A percentile compares a stretch with the other conserved stretches of the same genome.
Conservation (phyloP, 176 grass and related monocot species). For the Lolium multiflorum region DNA sequence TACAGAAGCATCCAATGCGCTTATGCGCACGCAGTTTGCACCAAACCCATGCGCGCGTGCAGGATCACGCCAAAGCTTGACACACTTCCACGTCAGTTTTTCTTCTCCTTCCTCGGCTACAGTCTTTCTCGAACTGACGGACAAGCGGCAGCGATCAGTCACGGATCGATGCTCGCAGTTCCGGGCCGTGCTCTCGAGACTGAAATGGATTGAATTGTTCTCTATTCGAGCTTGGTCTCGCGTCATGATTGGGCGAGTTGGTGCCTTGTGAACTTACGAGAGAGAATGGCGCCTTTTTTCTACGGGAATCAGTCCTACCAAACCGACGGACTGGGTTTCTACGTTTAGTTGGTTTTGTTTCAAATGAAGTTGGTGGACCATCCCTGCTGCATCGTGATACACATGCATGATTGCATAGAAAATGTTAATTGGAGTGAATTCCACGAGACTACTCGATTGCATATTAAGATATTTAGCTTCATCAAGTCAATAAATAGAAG, state of each 20-base stretch:
- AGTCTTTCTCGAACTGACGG: neutral
- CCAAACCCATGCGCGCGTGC: neutral
- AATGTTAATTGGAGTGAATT: neutral
- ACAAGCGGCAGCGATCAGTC: neutral
- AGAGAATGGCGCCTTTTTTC: neutral
- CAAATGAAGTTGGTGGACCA: neutral
- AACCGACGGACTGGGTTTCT: neutral
- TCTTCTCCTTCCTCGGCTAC: neutral
- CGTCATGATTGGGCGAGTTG: neutral
- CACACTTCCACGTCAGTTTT: neutral
- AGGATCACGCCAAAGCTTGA: neutral
- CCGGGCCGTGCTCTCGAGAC: neutral
- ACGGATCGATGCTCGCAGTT: neutral
- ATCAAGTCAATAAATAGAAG: neutral
- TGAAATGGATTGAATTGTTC: neutral
- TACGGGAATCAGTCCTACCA: no score
- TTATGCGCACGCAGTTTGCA: neutral
- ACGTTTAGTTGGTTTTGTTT: neutral
- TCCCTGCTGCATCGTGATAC: neutral
- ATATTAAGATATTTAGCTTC: neutral
- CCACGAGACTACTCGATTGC: neutral
- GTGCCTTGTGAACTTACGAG: neutral
- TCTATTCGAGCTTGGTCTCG: neutral
- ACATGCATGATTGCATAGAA: neutral
- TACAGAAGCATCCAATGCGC: no score